Evolutionary conservation across 345 rosid genomes (phyloP), one percentile per base, ranked within the genome.

Genomic region (Crucihimalaya himalaica): DNA sequence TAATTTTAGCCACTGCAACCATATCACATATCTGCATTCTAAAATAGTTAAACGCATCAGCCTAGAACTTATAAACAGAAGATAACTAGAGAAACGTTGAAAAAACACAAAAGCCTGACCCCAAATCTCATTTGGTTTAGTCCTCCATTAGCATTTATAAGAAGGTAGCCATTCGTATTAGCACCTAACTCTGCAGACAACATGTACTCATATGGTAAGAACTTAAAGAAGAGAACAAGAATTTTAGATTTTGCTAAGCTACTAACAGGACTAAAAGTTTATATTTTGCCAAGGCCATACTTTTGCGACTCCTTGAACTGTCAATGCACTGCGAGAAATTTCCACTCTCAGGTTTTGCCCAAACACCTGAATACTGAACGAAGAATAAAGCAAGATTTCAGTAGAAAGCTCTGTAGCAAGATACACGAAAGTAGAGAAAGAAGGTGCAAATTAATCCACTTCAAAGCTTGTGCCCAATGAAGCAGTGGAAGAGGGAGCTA

Each of bases 91-190:
- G 43, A 84, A 56, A 63, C 55, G 73, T 68, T 66, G 63, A 57
- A 69, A 78, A 73, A 58, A 61, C 76, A 76, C 71, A 83, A 85
- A 47, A 85, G 82, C 84, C 93, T 63, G 89, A 94, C 98, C 97
- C 98, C 98, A 87, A 91, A 91, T 89, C 98, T 86, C 98, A 94
- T 91, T 88, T 94, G 98, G 78, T 94, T 94, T 71, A 94, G 83
- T 86, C 98, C 98, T 61, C 98, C 98, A 78, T 94, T 94, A 50
- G 97, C 96, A 83, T 89, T 91, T 66, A 91, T 82, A 65, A 89
- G 89, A 63, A 94, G 81, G 81, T 87, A 94, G 13, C 96, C 97
- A 82, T 89, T 87, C 8, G 93, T 91, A 75, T 79, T 88, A 67
- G 82, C 74, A 68, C 79, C 89, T 70, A 86, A 76, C 86, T 79